These are phyloP conservation scores for Cryptococcus sp. DNA, from an alignment of 1,284 basidiomycete genomes.

Conservation along the genomic window DNA sequence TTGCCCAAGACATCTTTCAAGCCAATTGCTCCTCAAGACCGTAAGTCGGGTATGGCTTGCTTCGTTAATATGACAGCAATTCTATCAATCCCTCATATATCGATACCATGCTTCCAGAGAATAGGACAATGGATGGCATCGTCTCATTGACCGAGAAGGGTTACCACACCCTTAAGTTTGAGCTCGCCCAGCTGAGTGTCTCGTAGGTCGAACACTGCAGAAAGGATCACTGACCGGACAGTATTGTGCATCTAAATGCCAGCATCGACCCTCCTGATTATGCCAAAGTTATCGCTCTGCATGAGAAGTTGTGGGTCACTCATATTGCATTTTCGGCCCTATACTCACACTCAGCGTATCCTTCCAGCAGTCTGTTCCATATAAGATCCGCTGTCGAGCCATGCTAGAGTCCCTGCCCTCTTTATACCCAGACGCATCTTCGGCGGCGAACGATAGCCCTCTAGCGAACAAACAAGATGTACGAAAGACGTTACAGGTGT, in stretches of 20 bases:
- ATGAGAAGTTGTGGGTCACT: slow-evolving; percentile 7
- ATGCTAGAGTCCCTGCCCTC: slow-evolving; percentile 15
- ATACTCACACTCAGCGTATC: slow-evolving; percentile 5
- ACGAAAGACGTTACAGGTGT: slow-evolving; percentile 7
- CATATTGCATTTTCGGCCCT: background rate
- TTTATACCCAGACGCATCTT: slow-evolving; percentile 8
- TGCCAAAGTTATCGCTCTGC: slow-evolving; percentile 1
- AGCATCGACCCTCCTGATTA: slow-evolving; percentile 3
- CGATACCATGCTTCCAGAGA: slow-evolving; percentile 16
- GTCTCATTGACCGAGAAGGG: background rate
- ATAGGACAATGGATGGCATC: background rate
- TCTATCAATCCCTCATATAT: slow-evolving; percentile 13
- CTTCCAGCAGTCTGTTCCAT: slow-evolving; percentile 20
- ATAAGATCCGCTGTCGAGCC: slow-evolving; percentile 16
- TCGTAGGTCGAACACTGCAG: background rate
- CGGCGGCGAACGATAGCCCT: slow-evolving; percentile 4
- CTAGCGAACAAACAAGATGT: slow-evolving; percentile 6
- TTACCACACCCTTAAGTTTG: slow-evolving; percentile 20
- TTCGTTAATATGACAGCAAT: background rate
- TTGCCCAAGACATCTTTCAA: slow-evolving; percentile 1
- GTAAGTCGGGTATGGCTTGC: background rate
- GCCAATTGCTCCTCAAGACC: slow-evolving; percentile 21
- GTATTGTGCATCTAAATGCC: slow-evolving; percentile 7
- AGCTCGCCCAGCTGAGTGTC: slow-evolving; percentile 8
- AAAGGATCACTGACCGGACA: background rate